Conservation (phyloP, 164 flowering plant species). For the Amborella trichopoda region DNA sequence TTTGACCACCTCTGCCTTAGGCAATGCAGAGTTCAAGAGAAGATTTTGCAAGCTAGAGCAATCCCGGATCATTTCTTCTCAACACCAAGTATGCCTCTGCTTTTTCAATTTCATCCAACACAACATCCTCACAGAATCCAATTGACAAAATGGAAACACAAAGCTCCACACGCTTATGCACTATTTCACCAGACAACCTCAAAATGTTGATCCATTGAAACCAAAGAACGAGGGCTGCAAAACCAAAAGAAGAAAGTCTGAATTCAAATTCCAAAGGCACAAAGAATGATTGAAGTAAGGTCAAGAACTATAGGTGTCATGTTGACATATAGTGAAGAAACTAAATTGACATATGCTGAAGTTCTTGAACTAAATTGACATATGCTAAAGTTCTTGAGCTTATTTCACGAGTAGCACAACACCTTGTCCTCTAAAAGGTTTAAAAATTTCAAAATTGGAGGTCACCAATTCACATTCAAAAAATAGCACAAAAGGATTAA, state of each 20-base stretch:
- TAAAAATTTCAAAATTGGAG: too few species aligned
- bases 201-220: slow-evolving; percentile 69
- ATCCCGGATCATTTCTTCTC: slow-evolving; percentile 80
- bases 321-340: neutral
- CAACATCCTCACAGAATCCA: slow-evolving; percentile 65
- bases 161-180: too few species aligned
- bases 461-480: too few species aligned
- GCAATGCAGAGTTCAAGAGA: slow-evolving; percentile 51
- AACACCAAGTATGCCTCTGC: slow-evolving; percentile 56
- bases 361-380: neutral
- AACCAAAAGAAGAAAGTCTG: slow-evolving; percentile 1
- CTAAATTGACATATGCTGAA: neutral
- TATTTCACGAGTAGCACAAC: too few species aligned
- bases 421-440: too few species aligned
- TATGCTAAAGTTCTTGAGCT: neutral
- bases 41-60: slow-evolving; percentile 89
- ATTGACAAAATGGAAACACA: slow-evolving; percentile 38
- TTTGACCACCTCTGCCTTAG: too few species aligned
- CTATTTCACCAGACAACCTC: too few species aligned
- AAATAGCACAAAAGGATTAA: too few species aligned
- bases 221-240: slow-evolving; percentile 54
- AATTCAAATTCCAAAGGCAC: neutral
- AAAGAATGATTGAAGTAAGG: neutral
- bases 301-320: neutral
- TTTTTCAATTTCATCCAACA: slow-evolving; percentile 36